Conservation (phyloP, 2,329 filamentous ascomycete genomes). For the Talaromyces sp. region DNA sequence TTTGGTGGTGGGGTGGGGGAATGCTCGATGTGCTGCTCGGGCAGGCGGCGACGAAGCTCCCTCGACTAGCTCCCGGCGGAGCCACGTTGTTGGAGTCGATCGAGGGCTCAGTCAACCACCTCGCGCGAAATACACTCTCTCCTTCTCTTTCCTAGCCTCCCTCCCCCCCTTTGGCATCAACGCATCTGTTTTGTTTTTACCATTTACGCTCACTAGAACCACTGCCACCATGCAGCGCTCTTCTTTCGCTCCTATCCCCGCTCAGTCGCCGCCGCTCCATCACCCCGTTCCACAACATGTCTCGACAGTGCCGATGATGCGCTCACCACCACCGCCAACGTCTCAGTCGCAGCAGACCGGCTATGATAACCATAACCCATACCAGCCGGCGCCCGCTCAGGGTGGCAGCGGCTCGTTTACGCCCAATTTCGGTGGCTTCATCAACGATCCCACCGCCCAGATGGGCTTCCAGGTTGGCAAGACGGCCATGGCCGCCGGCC, state of each 20-base stretch:
- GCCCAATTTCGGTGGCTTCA: conserved; percentile 79
- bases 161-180: background rate
- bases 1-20: background rate
- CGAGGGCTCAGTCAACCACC: background rate
- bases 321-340: conserved; percentile 81
- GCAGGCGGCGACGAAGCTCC: background rate
- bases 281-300: conserved; percentile 98
- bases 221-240: conserved; percentile 73
- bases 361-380: conserved; percentile 46
- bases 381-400: conserved; percentile 40
- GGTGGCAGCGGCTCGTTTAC: conserved; percentile 36
- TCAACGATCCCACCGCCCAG: conserved; percentile 91
- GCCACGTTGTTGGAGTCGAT: background rate
- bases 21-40: background rate
- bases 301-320: conserved; percentile 92
- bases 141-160: background rate
- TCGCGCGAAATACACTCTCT: background rate
- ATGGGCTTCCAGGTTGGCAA: conserved; percentile 93
- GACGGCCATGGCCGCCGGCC: conserved; percentile 82
- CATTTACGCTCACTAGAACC: background rate
- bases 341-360: conserved; percentile 59
- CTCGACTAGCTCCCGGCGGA: background rate
- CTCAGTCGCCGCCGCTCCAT: conserved; percentile 84
- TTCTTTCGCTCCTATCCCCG: conserved; percentile 68
- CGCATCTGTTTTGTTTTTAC: background rate